Base-by-base conservation (phyloP, 2,329 filamentous ascomycete species). In the Clonostachys byssicola region DNA sequence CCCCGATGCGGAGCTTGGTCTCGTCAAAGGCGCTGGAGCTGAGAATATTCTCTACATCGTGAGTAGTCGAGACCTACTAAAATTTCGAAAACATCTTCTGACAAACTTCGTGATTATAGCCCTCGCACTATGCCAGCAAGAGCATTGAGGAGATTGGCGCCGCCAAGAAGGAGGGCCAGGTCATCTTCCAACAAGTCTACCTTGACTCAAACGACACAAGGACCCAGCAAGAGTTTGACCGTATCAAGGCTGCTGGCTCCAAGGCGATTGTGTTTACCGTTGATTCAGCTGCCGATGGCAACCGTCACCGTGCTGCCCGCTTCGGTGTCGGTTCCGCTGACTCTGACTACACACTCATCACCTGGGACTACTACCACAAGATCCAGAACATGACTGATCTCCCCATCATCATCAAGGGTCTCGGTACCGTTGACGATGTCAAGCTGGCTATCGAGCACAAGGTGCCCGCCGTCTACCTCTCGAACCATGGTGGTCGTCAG, bases 41-140 rank as follows among this genome's bases (percentile, higher is more conserved):
- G 69, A 66, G 8, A 62, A 72, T 46, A 75, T 80, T 45, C 66
- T 78, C 5, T 80, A 80, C 59, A 73, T 78, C 47, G 63, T 66
- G 50, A 49, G 44, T 43, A 45, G 23, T 30, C 8, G 23, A 30
- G 23, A 30, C 23, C 2, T 9, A 30, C 23, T 30, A 6, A 10
- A 3, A 3, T 33, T 14, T 40, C 13, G 13, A 34, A 14, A 30
- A 4, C 12, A 20, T 17, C 16, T 44, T 44, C 13, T 44, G 20
- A 35, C 20, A 33, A 4, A 10, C 20, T 8, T 42, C 16, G 14
- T 14, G 18, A 34, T 33, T 17, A n/a, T 17, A 64, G 64, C 62
- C 65, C 30, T 60, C 66, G 4, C 57, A 64, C 16, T 64, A 57
- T 42, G 63, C 67, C 34, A 55, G 53, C 39, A 53, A 60, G 40